A percentile compares a stretch with the other conserved stretches of the same genome.
Conservation (phyloP, 768 basidiomycete genomes). For the Punctularia strigosozonata region DNA sequence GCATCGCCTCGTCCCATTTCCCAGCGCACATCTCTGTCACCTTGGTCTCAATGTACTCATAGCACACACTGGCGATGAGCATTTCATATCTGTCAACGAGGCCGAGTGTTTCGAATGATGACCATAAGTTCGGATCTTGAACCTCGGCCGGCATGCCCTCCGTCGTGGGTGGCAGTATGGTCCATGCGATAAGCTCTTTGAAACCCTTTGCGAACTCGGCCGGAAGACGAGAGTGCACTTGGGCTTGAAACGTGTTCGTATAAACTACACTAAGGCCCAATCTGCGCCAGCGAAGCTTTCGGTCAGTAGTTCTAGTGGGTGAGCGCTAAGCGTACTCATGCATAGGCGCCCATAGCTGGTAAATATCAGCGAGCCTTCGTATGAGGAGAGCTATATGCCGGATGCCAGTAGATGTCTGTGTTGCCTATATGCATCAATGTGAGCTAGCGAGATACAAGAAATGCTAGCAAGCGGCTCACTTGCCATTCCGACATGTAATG, state of each 20-base stretch:
- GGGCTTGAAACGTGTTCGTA: slow-evolving; percentile 60
- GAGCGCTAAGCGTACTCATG: slow-evolving; percentile 35
- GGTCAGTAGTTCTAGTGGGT: slow-evolving; percentile 5
- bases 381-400: slow-evolving; percentile 42
- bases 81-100: slow-evolving; percentile 76
- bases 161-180: slow-evolving; percentile 24
- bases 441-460: too few species aligned
- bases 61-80: slow-evolving; percentile 73
- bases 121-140: slow-evolving; percentile 33
- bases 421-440: background rate
- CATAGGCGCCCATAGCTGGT: slow-evolving; percentile 60
- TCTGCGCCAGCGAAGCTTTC: slow-evolving; percentile 21
- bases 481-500: too few species aligned
- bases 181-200: slow-evolving; percentile 51
- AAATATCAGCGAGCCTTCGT: slow-evolving; percentile 57
- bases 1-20: slow-evolving; percentile 57
- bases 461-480: too few species aligned
- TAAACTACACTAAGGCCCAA: too few species aligned
- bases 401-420: slow-evolving; percentile 34
- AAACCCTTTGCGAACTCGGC: slow-evolving; percentile 55
- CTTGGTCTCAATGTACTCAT: slow-evolving; percentile 72
- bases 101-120: slow-evolving; percentile 56
- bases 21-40: slow-evolving; percentile 54
- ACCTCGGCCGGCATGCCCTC: slow-evolving; percentile 14
- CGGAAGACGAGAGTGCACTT: slow-evolving; percentile 62